phyloP scores from a whole-genome alignment of 257 asterid species.

The Solanum appendiculatum region DNA sequence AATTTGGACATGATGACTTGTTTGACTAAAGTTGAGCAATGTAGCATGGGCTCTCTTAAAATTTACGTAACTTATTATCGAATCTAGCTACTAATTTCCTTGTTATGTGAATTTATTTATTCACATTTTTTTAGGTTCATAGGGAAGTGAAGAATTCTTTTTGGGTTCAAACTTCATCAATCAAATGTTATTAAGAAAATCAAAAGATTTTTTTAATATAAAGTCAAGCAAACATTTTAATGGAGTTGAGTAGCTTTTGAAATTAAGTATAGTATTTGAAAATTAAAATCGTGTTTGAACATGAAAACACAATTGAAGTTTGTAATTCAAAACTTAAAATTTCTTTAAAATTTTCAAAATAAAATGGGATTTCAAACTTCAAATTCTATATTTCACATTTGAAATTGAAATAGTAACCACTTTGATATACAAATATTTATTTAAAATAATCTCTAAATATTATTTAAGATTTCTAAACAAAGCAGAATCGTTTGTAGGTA shows the following conservation, averaged over 20 bases:
- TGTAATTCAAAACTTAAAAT: too few species aligned
- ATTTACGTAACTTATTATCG: not conserved
- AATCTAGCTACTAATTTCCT: not conserved
- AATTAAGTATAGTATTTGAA: not conserved
- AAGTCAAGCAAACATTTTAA: not conserved
- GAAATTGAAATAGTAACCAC: not conserved
- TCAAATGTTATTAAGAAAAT: not conserved
- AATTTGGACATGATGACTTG: not conserved
- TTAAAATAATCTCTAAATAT: too few species aligned
- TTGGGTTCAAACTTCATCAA: not conserved
- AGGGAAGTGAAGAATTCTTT: not conserved
- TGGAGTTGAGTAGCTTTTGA: not conserved
- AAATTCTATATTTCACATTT: too few species aligned
- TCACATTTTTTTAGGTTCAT: not conserved
- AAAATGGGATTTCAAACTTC: too few species aligned
- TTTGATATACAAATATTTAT: too few species aligned
- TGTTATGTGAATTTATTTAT: not conserved
- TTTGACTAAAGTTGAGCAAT: not conserved
- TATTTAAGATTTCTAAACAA: too few species aligned
- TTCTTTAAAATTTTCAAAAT: too few species aligned
- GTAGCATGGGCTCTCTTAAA: not conserved
- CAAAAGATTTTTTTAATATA: not conserved
- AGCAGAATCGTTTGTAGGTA: not conserved
- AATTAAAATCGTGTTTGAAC: too few species aligned
- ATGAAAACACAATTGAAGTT: not conserved